A percentile compares a stretch with the other conserved stretches of the same genome.
Evolutionary conservation across 169 alveolate species (phyloP).

Genomic region (Plasmodium billcollinsi): DNA sequence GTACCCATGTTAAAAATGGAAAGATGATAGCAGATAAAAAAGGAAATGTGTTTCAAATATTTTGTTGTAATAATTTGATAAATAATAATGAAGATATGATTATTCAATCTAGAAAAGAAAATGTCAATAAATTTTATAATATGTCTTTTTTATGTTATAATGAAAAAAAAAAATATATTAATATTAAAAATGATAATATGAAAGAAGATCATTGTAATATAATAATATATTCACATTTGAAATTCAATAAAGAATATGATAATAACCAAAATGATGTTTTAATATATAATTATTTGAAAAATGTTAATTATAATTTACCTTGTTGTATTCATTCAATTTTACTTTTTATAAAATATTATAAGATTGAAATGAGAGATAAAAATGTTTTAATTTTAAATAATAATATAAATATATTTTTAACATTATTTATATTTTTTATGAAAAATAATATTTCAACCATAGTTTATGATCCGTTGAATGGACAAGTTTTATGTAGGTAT

Average conservation of each 20-base stretch:
- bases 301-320: constrained; percentile 28
- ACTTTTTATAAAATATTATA: constrained; percentile 41
- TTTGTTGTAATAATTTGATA: background rate
- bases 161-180: background rate
- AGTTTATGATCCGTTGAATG: constrained; percentile 54
- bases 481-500: constrained; percentile 46
- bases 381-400: constrained; percentile 39
- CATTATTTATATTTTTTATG: constrained; percentile 40
- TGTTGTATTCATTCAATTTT: constrained; percentile 49
- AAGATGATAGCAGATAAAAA: background rate
- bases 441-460: constrained; percentile 31
- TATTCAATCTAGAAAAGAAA: background rate
- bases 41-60: background rate
- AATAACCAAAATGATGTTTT: background rate
- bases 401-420: constrained; percentile 40
- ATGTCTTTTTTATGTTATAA: background rate
- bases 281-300: constrained; percentile 15
- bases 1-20: too few species aligned
- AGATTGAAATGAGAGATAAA: constrained; percentile 26
- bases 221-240: too few species aligned
- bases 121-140: background rate
- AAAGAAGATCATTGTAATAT: background rate
- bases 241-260: background rate
- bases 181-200: background rate
- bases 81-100: background rate